phyloP scores from a whole-genome alignment of 139 green algal genomes.

The Raphidocelis subcapitata region DNA sequence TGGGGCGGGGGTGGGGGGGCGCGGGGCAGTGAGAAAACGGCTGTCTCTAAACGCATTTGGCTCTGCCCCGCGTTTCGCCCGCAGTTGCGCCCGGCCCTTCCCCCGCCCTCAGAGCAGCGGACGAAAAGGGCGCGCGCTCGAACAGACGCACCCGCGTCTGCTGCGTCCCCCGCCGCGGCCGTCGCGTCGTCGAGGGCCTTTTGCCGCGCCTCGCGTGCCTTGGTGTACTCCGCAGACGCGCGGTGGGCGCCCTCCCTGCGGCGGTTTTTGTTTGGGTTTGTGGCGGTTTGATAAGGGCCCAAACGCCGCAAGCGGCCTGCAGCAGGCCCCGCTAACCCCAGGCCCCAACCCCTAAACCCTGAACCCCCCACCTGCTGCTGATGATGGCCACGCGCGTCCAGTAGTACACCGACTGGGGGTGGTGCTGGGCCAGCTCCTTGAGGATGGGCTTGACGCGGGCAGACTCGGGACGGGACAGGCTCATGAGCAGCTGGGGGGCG shows the following conservation, averaged over 20 bases:
- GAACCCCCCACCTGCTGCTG: too few species aligned
- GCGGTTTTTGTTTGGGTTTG: too few species aligned
- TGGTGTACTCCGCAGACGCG: constrained; percentile 40
- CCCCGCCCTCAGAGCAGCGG: too few species aligned
- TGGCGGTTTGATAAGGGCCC: too few species aligned
- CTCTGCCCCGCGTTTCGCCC: too few species aligned
- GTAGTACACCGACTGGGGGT: constrained; percentile 89
- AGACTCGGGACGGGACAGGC: constrained; percentile 80
- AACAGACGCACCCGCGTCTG: neutral
- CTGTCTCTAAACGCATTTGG: too few species aligned
- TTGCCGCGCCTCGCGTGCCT: constrained; percentile 15
- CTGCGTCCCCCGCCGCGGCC: constrained; percentile 8
- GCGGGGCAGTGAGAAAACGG: neutral
- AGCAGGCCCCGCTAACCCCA: too few species aligned
- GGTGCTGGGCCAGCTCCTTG: constrained; percentile 40
- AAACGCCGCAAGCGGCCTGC: too few species aligned
- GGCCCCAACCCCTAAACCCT: too few species aligned
- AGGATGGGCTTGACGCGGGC: constrained; percentile 66
- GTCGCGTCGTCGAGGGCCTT: neutral
- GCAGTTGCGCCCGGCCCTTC: too few species aligned
- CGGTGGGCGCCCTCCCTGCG: constrained; percentile 58
- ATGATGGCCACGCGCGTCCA: constrained; percentile 69
- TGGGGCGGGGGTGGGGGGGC: neutral
- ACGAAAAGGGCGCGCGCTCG: neutral
- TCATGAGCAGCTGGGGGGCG: constrained; percentile 81